These are phyloP conservation scores for Trichoderma atroviride DNA, from an alignment of 2,329 filamentous ascomycete genomes.

Conservation along the genomic window DNA sequence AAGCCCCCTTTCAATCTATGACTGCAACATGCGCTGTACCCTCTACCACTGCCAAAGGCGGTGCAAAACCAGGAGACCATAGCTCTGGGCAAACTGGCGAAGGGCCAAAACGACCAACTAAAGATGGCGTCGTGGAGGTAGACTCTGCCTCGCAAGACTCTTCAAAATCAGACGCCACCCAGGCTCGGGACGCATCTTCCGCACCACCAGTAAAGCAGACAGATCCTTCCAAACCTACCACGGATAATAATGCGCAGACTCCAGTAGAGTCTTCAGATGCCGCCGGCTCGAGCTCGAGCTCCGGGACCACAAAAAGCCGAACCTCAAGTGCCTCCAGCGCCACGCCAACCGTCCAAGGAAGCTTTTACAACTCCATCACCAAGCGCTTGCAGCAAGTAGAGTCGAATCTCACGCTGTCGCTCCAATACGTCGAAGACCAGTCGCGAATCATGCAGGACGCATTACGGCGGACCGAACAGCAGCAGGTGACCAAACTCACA, in stretches of 20 bases:
- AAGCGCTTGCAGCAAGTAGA: conserved; percentile 91
- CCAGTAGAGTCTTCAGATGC: conserved; percentile 2
- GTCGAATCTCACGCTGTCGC: conserved; percentile 85
- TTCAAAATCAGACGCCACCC: conserved; percentile 1
- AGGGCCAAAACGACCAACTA: neutral
- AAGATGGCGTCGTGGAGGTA: neutral
- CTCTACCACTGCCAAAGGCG: neutral
- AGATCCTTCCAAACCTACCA: neutral
- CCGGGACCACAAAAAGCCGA: conserved; percentile 33
- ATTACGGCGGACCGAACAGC: conserved; percentile 82
- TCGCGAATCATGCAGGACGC: conserved; percentile 87
- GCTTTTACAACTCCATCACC: conserved; percentile 95
- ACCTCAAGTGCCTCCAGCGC: conserved; percentile 35
- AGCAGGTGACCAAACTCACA: conserved; percentile 81
- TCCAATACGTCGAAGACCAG: conserved; percentile 97
- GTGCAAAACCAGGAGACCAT: neutral
- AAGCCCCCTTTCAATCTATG: conserved; percentile 11
- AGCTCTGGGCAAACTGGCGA: neutral
- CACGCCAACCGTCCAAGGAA: conserved; percentile 88
- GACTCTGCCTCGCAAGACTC: neutral
- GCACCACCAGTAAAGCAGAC: conserved; percentile 8
- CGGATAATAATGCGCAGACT: neutral
- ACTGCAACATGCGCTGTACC: conserved; percentile 22
- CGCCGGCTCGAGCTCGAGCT: neutral
- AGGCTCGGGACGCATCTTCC: conserved; percentile 1